phyloP scores from a whole-genome alignment of 805 yeast genomes.

The Saccharomyces jurei region DNA sequence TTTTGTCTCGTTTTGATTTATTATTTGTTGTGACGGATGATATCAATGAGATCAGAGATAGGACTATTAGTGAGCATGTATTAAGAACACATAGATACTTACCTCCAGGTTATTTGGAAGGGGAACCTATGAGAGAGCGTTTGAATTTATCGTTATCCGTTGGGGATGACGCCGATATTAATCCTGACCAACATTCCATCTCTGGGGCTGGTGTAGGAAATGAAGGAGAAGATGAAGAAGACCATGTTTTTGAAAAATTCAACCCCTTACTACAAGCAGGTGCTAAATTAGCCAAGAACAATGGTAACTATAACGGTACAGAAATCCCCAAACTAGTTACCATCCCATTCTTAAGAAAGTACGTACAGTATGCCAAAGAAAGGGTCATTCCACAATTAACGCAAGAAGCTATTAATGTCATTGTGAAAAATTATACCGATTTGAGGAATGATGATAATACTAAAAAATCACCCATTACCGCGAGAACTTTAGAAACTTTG shows the following conservation, averaged over 20 bases:
- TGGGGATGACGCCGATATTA: conserved; percentile 50
- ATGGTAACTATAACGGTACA: conserved; percentile 29
- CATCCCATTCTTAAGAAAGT: conserved; percentile 82
- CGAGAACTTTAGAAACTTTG: conserved; percentile 94
- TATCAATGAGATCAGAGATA: conserved; percentile 73
- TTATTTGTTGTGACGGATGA: conserved; percentile 94
- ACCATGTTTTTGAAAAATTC: conserved; percentile 70
- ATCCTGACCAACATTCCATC: conserved; percentile 34
- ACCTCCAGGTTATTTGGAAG: conserved; percentile 83
- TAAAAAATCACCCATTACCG: conserved; percentile 88
- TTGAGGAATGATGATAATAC: conserved; percentile 77
- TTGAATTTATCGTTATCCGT: conserved; percentile 67
- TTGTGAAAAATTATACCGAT: conserved; percentile 71
- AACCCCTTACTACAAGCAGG: conserved; percentile 79
- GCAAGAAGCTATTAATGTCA: conserved; percentile 66
- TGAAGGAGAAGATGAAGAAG: conserved; percentile 43
- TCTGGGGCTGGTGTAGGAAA: conserved; percentile 4
- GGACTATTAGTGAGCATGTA: conserved; percentile 89
- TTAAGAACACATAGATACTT: conserved; percentile 85
- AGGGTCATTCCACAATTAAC: conserved; percentile 77
- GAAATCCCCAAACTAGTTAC: conserved; percentile 47
- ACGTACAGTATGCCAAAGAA: conserved; percentile 87
- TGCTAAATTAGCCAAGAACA: conserved; percentile 39
- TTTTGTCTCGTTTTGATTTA: conserved; percentile 92
- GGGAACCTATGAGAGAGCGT: conserved; percentile 85